Conservation (phyloP, 1,139 yeast species). For the Debaryomyces psychrophilus region DNA sequence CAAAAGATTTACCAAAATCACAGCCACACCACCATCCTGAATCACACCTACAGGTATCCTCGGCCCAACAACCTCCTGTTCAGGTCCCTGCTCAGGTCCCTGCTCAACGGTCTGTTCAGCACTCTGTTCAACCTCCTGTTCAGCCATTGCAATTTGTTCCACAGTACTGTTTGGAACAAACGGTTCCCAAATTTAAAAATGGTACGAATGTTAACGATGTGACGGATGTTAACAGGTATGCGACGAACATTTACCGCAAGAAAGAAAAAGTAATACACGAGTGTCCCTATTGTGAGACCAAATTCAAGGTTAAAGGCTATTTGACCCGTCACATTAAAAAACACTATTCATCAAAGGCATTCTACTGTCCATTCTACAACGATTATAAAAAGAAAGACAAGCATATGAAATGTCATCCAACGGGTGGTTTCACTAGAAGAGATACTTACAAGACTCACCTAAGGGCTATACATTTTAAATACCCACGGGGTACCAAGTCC, state of each 20-base stretch:
- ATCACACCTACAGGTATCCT: neutral
- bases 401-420: constrained; percentile 58
- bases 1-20: constrained; percentile 8
- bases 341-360: constrained; percentile 53
- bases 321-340: constrained; percentile 59
- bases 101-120: too few species aligned
- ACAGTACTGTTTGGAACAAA: too few species aligned
- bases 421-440: constrained; percentile 61
- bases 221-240: too few species aligned
- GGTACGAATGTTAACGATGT: too few species aligned
- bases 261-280: constrained; percentile 15
- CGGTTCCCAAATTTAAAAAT: too few species aligned
- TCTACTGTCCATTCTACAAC: constrained; percentile 56
- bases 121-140: neutral
- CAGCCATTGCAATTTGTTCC: too few species aligned
- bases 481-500: constrained; percentile 60
- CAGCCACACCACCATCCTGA: constrained; percentile 2
- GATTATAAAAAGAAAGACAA: constrained; percentile 28
- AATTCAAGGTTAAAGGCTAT: constrained; percentile 58
- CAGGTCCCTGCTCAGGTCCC: neutral
- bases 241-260: too few species aligned
- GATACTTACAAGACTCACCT: constrained; percentile 63
- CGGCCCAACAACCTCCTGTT: neutral
- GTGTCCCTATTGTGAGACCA: constrained; percentile 50
- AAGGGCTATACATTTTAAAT: constrained; percentile 59